These are phyloP conservation scores for Russula virescens DNA, from an alignment of 768 basidiomycete genomes.

Conservation along the genomic window DNA sequence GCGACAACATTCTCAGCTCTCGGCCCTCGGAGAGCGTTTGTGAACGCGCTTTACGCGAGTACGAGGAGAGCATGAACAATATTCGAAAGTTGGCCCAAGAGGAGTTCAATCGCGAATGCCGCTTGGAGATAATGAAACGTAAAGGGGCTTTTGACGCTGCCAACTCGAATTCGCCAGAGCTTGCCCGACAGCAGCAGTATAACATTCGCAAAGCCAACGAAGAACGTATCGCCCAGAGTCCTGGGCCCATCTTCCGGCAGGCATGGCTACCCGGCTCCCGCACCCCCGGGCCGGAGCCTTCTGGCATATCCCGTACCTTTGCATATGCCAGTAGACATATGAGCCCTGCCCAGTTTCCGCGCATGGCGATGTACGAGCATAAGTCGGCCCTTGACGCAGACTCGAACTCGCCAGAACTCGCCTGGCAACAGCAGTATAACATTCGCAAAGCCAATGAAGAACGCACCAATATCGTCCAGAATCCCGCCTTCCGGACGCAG, in stretches of 20 bases:
- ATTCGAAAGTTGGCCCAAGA: conserved; percentile 18
- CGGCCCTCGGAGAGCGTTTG: conserved; percentile 3
- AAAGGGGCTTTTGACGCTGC: conserved; percentile 13
- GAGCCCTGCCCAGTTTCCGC: conserved; percentile 37
- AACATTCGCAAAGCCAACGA: neutral
- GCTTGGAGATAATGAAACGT: conserved; percentile 16
- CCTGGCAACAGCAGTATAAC: no score
- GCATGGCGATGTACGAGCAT: no score
- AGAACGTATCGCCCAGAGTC: no score
- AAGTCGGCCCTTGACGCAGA: conserved; percentile 12
- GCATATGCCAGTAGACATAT: conserved; percentile 33
- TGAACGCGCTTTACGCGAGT: conserved; percentile 1
- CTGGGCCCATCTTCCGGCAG: no score
- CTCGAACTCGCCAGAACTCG: neutral
- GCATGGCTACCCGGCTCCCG: conserved; percentile 3
- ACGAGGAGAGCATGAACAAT: conserved; percentile 13
- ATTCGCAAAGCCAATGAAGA: neutral
- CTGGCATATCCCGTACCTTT: conserved; percentile 19
- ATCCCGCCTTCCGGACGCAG: no score
- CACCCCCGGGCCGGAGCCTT: conserved; percentile 11
- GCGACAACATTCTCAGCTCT: conserved; percentile 6
- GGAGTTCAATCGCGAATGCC: conserved; percentile 11
- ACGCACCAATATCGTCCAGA: no score
- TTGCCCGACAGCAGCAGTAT: no score
- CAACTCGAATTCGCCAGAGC: neutral